A percentile compares a stretch with the other conserved stretches of the same genome.
phyloP scores from a whole-genome alignment of 2,329 filamentous ascomycete genomes.

The Phaeosphaeriaceae sp. region DNA sequence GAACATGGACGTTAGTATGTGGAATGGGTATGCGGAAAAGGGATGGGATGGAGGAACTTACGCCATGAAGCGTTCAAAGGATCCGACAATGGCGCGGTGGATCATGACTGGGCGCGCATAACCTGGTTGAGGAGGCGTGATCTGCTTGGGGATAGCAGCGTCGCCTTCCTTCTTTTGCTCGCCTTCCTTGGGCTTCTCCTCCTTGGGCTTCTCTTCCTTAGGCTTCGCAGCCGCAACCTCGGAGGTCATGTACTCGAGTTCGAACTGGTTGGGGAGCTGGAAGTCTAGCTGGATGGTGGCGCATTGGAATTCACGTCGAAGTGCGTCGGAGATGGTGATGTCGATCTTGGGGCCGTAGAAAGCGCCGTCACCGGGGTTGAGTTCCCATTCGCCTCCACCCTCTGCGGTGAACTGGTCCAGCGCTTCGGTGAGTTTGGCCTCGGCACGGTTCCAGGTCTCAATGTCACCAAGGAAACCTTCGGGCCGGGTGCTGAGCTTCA shows the following conservation, averaged over 20 bases:
- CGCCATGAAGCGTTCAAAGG: slow-evolving; percentile 74
- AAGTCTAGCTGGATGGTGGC: slow-evolving; percentile 96
- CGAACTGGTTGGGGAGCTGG: slow-evolving; percentile 84
- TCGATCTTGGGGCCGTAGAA: slow-evolving; percentile 99
- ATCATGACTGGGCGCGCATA: slow-evolving; percentile 87
- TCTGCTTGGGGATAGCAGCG: slow-evolving; percentile 17
- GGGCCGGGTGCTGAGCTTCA: slow-evolving; percentile 89
- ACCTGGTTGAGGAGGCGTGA: slow-evolving; percentile 49
- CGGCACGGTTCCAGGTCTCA: slow-evolving; percentile 88
- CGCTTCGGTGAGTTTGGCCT: slow-evolving; percentile 79
- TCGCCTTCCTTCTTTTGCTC: slow-evolving; percentile 29
- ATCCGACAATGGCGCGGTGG: slow-evolving; percentile 80
- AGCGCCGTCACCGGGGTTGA: slow-evolving; percentile 94
- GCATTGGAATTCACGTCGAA: slow-evolving; percentile 85
- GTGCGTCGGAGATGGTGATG: slow-evolving; percentile 88
- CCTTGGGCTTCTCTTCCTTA: slow-evolving; percentile 42
- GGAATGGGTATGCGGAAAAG: not conserved
- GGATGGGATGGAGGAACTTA: slow-evolving; percentile 24
- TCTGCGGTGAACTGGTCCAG: slow-evolving; percentile 73
- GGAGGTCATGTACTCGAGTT: slow-evolving; percentile 83
- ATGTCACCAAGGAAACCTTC: slow-evolving; percentile 90
- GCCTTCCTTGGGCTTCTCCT: slow-evolving; percentile 24
- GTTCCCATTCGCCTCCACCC: slow-evolving; percentile 77
- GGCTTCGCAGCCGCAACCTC: slow-evolving; percentile 60
- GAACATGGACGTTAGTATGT: slow-evolving; percentile 16